These are phyloP conservation scores for Durio zibethinus DNA, from an alignment of 345 rosid species.

Conservation along the genomic window DNA sequence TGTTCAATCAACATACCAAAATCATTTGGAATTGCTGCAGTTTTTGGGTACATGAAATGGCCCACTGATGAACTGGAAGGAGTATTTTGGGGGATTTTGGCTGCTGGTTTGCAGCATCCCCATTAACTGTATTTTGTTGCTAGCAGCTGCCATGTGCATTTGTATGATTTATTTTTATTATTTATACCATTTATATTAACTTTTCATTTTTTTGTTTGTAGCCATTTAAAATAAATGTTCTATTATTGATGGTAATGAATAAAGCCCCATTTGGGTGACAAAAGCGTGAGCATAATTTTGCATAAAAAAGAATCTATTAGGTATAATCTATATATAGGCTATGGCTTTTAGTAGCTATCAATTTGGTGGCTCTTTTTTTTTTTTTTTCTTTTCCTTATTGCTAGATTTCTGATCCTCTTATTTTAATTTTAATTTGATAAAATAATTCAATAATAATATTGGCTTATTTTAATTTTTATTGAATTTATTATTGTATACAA, in stretches of 20 bases:
- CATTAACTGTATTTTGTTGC: neutral
- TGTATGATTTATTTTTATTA: neutral
- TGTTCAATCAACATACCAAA: neutral
- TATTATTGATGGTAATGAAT: too few relatives aligned
- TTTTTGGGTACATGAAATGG: neutral
- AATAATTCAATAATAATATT: too few relatives aligned
- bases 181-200: neutral
- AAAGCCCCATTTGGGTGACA: too few relatives aligned
- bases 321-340: too few relatives aligned
- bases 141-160: neutral
- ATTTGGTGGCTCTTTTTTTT: too few relatives aligned
- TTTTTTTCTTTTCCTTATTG: too few relatives aligned
- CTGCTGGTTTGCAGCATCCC: neutral
- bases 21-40: neutral
- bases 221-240: neutral
- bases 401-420: too few relatives aligned
- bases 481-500: neutral
- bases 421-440: too few relatives aligned
- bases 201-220: neutral
- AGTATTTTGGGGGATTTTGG: neutral
- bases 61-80: constrained; percentile 8
- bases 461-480: too few relatives aligned
- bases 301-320: too few relatives aligned
- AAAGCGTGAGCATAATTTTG: too few relatives aligned
- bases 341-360: too few relatives aligned